Conservation (phyloP, 2,329 filamentous ascomycete genomes). For the Calcarisporium arbuscula region DNA sequence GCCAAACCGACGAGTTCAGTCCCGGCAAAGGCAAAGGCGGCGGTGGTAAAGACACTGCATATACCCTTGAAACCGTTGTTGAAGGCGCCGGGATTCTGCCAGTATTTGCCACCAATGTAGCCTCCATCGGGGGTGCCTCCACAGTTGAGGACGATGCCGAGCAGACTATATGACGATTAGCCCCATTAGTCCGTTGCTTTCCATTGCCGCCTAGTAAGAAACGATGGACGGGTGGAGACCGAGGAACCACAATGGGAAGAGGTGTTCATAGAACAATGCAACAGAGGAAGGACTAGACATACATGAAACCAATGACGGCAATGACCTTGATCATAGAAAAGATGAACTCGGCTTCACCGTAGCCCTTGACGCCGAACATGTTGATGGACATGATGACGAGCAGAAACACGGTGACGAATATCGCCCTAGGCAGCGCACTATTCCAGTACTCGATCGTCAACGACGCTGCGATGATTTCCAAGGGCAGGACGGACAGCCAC, state of each 20-base stretch:
- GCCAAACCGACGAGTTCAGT: conserved; percentile 72
- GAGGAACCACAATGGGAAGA: too few relatives aligned
- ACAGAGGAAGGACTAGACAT: too few relatives aligned
- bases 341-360: conserved; percentile 86
- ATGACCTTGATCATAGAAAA: conserved; percentile 81
- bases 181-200: too few relatives aligned
- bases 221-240: too few relatives aligned
- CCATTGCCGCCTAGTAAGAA: too few relatives aligned
- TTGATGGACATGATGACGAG: conserved; percentile 72
- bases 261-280: too few relatives aligned
- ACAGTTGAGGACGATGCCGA: conserved; percentile 80
- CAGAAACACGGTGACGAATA: conserved; percentile 80
- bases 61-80: conserved; percentile 80
- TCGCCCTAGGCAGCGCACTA: conserved; percentile 53
- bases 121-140: conserved; percentile 67
- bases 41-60: conserved; percentile 70
- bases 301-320: conserved; percentile 85
- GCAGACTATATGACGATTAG: conserved; percentile 45
- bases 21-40: conserved; percentile 69
- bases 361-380: conserved; percentile 78
- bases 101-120: conserved; percentile 76
- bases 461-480: conserved; percentile 81
- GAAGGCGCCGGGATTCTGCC: conserved; percentile 76
- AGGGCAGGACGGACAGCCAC: conserved; percentile 75
- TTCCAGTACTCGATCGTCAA: conserved; percentile 82